Base-by-base conservation (phyloP, 2,329 filamentous ascomycete species). In the Hypoxylon sp. region DNA sequence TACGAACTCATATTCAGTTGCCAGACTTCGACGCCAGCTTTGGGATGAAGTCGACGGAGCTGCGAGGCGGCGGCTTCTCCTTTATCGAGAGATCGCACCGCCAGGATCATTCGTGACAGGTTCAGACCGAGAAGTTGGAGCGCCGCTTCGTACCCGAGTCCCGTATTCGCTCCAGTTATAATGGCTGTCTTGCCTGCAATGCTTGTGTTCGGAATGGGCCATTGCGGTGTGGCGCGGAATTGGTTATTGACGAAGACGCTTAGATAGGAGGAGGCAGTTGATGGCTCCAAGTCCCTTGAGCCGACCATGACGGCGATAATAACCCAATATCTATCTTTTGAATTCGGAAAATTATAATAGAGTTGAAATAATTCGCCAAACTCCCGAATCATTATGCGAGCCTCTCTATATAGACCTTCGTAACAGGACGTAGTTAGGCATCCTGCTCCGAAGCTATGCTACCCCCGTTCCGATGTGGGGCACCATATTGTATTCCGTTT, bases 91-190 rank as follows among this genome's bases (percentile, higher is more conserved):
- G 76, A 80, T 2, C 84, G 81, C 1, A 84, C 82, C 4, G 78
- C 81, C 3, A 85, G 71, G 58, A 86, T 78, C 8, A 86, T 71
- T 20, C 75, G 78, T 1, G 77, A 77, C 11, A 84, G 72, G 1
- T 73, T 71, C 7, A 79, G 65, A 0, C 70, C 65, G 1, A 81
- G 73, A 24, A 85, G 74, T 41, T 81, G 79, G 0, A 72, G 70
- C 13, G 78, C 74, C 0, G 78, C 72, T 60, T 82, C 80, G n/a
- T 82, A 75, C 0, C 84, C 84, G 0, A 87, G 73, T 0, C 84
- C 84, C 0, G 70, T 72, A 61, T 84, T 86, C 19, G 77, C 73
- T 1, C 84, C 84, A 0, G 83, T 85, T 13, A 86, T 74, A 41
- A 86, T 80, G 48, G 80, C 79, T 67, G 34, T 73, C 62, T 34